Conservation (phyloP, 2,329 filamentous ascomycete genomes). For the Hyphodiscus sp. region DNA sequence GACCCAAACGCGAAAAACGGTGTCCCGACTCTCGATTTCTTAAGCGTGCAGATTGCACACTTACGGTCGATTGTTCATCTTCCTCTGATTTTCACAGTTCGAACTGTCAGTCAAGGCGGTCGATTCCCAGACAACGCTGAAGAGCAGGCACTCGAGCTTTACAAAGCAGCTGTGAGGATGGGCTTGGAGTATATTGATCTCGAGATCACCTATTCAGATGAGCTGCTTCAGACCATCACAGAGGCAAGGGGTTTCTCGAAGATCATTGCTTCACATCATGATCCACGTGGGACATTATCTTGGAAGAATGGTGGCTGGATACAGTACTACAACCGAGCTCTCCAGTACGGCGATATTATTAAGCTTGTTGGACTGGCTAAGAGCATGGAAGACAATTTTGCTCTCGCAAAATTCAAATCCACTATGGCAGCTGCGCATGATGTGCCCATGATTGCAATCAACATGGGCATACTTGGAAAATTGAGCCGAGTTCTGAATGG, state of each 20-base stretch:
- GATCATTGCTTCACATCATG: slow-evolving; percentile 94
- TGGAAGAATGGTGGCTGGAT: slow-evolving; percentile 96
- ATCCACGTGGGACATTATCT: slow-evolving; percentile 69
- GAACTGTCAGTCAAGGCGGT: slow-evolving; percentile 80
- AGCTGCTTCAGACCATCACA: slow-evolving; percentile 63
- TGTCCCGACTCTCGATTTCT: slow-evolving; percentile 63
- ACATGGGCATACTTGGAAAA: slow-evolving; percentile 87
- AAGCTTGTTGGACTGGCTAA: slow-evolving; percentile 84
- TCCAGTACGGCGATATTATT: slow-evolving; percentile 87
- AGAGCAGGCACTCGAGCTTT: slow-evolving; percentile 67
- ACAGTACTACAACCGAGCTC: slow-evolving; percentile 78
- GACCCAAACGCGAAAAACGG: slow-evolving; percentile 51
- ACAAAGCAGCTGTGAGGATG: slow-evolving; percentile 70
- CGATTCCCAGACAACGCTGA: slow-evolving; percentile 73
- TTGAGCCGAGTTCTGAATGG: slow-evolving; percentile 83
- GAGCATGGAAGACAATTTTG: slow-evolving; percentile 77
- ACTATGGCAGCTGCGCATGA: slow-evolving; percentile 67
- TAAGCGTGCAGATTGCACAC: slow-evolving; percentile 74
- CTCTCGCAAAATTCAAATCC: slow-evolving; percentile 72
- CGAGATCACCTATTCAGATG: slow-evolving; percentile 77
- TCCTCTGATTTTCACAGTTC: slow-evolving; percentile 87
- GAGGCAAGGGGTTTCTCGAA: slow-evolving; percentile 63
- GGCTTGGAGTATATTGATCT: slow-evolving; percentile 91
- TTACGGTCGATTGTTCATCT: slow-evolving; percentile 65
- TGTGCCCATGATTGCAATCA: slow-evolving; percentile 86